Evolutionary conservation across 345 rosid species (phyloP).

Genomic region (Hirschfeldia incana): DNA sequence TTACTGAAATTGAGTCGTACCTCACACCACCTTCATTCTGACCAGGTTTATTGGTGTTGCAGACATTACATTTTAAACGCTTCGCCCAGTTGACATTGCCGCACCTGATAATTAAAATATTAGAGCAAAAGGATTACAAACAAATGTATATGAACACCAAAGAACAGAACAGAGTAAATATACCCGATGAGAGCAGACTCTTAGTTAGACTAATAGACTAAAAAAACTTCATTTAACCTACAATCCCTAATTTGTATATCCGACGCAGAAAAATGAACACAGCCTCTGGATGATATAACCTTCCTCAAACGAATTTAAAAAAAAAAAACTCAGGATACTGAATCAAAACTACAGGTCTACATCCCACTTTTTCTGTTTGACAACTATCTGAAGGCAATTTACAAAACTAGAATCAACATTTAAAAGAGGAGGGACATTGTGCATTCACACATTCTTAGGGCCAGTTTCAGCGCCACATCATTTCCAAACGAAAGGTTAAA

Average conservation of each 20-base stretch:
- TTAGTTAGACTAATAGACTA: not conserved
- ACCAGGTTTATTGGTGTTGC: constrained; percentile 98
- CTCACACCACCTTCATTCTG: constrained; percentile 96
- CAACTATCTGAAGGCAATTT: not conserved
- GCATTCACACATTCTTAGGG: not conserved
- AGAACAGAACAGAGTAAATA: not conserved
- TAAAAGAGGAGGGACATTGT: not conserved
- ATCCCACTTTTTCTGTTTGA: not conserved
- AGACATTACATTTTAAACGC: constrained; percentile 89
- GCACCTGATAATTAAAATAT: constrained; percentile 60
- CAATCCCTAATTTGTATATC: not conserved
- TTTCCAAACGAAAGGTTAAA: not conserved
- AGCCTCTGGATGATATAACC: not conserved
- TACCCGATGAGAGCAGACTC: constrained; percentile 1
- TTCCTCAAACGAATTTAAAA: not conserved
- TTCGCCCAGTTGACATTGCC: constrained; percentile 99
- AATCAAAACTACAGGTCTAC: constrained; percentile 16
- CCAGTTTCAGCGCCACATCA: not conserved
- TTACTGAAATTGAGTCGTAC: constrained; percentile 37
- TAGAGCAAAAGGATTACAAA: not conserved
- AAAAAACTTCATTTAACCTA: not conserved
- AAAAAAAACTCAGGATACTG: not conserved
- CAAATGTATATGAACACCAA: not conserved
- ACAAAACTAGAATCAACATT: not conserved
- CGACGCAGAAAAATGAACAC: not conserved